These are phyloP conservation scores for Trichosporon sp. DNA, from an alignment of 1,284 basidiomycete genomes.

Conservation along the genomic window DNA sequence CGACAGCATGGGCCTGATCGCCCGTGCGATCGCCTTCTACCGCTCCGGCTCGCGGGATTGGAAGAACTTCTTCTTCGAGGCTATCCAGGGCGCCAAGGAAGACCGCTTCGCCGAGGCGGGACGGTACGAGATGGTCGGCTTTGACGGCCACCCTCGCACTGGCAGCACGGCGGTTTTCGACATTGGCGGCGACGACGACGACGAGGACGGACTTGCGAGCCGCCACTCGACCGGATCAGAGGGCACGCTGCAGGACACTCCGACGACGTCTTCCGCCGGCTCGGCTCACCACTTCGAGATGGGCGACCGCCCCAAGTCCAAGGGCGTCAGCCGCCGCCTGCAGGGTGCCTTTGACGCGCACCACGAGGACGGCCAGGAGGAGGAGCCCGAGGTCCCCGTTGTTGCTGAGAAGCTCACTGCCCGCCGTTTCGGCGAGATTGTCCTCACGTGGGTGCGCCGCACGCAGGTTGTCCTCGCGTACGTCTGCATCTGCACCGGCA, in stretches of 20 bases:
- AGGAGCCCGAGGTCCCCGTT: neutral
- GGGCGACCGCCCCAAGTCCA: constrained; percentile 14
- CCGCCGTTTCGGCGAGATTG: constrained; percentile 20
- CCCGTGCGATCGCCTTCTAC: constrained; percentile 24
- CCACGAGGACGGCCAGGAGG: constrained; percentile 8
- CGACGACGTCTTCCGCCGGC: constrained; percentile 10
- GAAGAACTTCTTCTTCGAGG: constrained; percentile 24
- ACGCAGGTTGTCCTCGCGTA: constrained; percentile 39
- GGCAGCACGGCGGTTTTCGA: constrained; percentile 10
- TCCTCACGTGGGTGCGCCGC: constrained; percentile 35
- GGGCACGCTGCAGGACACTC: constrained; percentile 58
- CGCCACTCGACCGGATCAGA: constrained; percentile 54
- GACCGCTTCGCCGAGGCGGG: constrained; percentile 17
- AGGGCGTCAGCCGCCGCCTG: neutral
- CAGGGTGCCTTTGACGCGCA: constrained; percentile 27
- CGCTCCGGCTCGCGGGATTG: constrained; percentile 23
- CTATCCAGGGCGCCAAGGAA: constrained; percentile 14
- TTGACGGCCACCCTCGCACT: constrained; percentile 12
- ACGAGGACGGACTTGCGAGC: constrained; percentile 13
- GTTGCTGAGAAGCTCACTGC: neutral
- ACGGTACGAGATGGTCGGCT: constrained; percentile 38
- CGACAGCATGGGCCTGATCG: constrained; percentile 37
- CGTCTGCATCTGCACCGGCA: constrained; percentile 31
- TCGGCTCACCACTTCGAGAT: constrained; percentile 15
- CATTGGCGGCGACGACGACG: constrained; percentile 29